Evolutionary conservation across 441 rosid genomes (phyloP).

Genomic region (Croton laevigatus): DNA sequence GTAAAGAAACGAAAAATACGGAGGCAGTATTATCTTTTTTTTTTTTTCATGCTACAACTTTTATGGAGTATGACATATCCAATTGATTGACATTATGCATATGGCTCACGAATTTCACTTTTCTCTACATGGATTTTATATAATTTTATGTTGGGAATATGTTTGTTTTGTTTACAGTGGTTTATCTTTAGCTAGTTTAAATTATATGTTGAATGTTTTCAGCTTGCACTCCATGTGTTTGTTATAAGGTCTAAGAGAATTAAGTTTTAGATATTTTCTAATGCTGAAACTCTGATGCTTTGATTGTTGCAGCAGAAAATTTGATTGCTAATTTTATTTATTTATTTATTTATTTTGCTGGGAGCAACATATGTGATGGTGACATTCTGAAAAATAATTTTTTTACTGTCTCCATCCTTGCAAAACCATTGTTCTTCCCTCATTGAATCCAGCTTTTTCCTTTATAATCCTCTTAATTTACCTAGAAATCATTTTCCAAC

Average conservation of each 20-base stretch:
- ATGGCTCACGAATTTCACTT: no score
- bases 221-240: not conserved
- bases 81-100: no score
- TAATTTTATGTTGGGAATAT: no score
- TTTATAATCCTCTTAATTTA: constrained; percentile 25
- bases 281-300: not conserved
- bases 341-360: no score
- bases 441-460: constrained; percentile 35
- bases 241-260: not conserved
- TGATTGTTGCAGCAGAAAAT: not conserved
- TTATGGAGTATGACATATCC: no score
- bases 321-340: not conserved
- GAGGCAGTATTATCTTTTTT: no score
- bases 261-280: not conserved
- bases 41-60: no score
- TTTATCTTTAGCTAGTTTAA: no score
- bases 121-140: no score
- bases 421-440: constrained; percentile 27
- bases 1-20: no score
- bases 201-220: not conserved
- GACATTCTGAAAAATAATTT: constrained; percentile 3
- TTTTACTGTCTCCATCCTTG: constrained; percentile 26
- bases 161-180: no score
- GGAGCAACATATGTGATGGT: not conserved
- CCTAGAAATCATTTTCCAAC: constrained; percentile 16